Percentiles rank a stretch among this genome's conserved stretches.
Evolutionary conservation across 345 rosid species (phyloP).

Genomic region (Brassica cretica): DNA sequence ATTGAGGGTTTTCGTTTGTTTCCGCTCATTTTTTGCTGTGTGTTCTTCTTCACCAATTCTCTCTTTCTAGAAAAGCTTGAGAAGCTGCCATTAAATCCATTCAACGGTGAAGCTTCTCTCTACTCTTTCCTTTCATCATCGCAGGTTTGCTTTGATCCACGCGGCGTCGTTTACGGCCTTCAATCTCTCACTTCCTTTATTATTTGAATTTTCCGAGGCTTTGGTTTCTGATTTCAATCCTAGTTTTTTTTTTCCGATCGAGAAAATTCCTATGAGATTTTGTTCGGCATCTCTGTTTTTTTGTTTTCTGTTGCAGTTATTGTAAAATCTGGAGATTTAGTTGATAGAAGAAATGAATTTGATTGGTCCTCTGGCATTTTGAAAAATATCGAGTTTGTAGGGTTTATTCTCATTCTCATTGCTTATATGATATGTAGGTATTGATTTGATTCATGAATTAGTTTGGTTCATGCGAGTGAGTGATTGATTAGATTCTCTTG

Average conservation of each 20-base stretch:
- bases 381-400: not conserved
- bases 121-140: constrained; percentile 34
- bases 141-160: constrained; percentile 57
- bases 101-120: constrained; percentile 34
- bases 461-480: not conserved
- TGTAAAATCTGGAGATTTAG: constrained; percentile 24
- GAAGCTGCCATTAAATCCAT: constrained; percentile 46
- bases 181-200: constrained; percentile 1
- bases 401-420: constrained; percentile 13
- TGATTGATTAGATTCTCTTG: not conserved
- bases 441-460: constrained; percentile 22
- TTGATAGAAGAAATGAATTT: not conserved
- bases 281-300: constrained; percentile 21
- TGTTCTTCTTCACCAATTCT: constrained; percentile 38
- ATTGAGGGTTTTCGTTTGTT: constrained; percentile 27
- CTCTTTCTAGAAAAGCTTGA: constrained; percentile 35
- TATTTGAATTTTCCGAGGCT: constrained; percentile 20
- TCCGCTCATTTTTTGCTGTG: constrained; percentile 18
- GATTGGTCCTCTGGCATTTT: constrained; percentile 12
- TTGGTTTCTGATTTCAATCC: constrained; percentile 47
- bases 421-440: constrained; percentile 22
- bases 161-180: constrained; percentile 22
- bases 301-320: constrained; percentile 19
- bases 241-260: constrained; percentile 16
- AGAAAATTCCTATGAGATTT: constrained; percentile 1